Conservation (phyloP, 768 basidiomycete genomes). For the Leccinum incarnatum region DNA sequence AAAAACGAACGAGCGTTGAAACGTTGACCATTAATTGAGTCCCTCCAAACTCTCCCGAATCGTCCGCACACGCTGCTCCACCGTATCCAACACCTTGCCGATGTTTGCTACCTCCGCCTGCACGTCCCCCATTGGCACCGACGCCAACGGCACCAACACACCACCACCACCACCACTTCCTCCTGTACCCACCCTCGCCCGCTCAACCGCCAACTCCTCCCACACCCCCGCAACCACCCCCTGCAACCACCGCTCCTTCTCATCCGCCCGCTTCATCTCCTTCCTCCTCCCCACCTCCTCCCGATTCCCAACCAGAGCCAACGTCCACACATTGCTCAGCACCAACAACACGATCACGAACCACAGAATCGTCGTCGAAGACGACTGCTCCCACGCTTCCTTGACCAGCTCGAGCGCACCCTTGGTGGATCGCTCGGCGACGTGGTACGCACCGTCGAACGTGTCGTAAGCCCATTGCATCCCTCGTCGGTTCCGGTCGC, state of each 20-base stretch:
- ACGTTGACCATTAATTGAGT: constrained; percentile 20
- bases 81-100: constrained; percentile 46
- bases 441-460: constrained; percentile 69
- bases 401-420: constrained; percentile 74
- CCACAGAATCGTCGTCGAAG: constrained; percentile 67
- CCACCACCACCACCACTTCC: neutral
- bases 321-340: constrained; percentile 75
- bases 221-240: constrained; percentile 68
- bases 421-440: constrained; percentile 65
- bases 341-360: constrained; percentile 71
- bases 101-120: constrained; percentile 49
- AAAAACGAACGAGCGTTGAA: too few relatives aligned
- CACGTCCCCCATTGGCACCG: constrained; percentile 32
- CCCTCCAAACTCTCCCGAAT: constrained; percentile 44
- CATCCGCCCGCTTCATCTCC: constrained; percentile 54
- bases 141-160: constrained; percentile 16
- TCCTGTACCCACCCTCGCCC: constrained; percentile 19
- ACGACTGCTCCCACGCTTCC: constrained; percentile 79
- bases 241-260: constrained; percentile 74
- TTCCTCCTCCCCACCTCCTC: constrained; percentile 45
- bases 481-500: constrained; percentile 66
- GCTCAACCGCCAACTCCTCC: constrained; percentile 61
- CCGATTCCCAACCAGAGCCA: constrained; percentile 45
- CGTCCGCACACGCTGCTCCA: constrained; percentile 55
- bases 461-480: constrained; percentile 91